Base-by-base conservation (phyloP, 192 early-diverging fungal species). In the Umbelopsis sp. region DNA sequence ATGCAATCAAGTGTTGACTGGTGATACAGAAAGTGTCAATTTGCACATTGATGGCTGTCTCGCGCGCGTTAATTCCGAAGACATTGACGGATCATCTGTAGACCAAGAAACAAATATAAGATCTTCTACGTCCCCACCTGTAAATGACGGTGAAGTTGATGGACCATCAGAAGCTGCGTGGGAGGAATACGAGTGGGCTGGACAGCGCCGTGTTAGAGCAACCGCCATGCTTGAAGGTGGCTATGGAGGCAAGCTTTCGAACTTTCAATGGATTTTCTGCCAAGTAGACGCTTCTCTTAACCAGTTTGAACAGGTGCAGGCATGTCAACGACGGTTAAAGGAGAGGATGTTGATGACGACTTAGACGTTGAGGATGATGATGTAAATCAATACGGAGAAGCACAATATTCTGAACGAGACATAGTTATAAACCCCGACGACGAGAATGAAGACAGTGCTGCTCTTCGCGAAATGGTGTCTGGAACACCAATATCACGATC, bases 281-380 rank as follows among this genome's bases (percentile, higher is more conserved):
- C 51, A 69, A 21, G 51, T 45, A 10, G 65, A 65, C 11, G n/a
- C n/a, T n/a, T 45, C 68, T n/a, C 45, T 45, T 29, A 38, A 38
- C 24, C 2, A 31, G 70, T 53, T n/a, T 65, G 20, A 45, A 20
- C 36, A 47, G 74, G 74, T 6, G 71, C 78, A 17, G 76, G 80
- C 26, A 75, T 78, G 43, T 72, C 77, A 24, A 78, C 73, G 8
- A 67, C 83, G 25, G 69, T 66, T 20, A 80, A 82, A 26, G 80
- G 90, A 66, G 78, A 84, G 25, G 91, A 92, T 66, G 83, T 86
- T 14, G 93, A 95, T 51, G 92, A 91, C 51, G 93, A 95, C 69
- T 72, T 95, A 21, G 91, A 95, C 78, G 89, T 96, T 20, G 94
- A 96, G 62, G 89, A 89, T 5, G 91, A 95, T 43, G 93, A 88